phyloP scores from a whole-genome alignment of 2,329 filamentous ascomycete genomes.

The Trichoderma sp. region DNA sequence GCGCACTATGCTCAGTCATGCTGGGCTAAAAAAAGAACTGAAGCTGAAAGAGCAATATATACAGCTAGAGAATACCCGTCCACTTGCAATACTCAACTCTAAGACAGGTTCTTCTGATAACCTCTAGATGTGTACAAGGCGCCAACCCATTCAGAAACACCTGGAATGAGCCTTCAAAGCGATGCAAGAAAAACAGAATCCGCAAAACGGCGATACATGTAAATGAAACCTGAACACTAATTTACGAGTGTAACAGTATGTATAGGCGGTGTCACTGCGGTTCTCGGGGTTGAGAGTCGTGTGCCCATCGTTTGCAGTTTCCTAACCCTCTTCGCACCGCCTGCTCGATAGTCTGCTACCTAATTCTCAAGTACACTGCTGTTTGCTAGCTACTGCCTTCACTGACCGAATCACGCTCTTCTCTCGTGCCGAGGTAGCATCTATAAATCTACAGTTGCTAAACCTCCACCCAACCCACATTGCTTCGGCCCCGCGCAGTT shows the following conservation, averaged over 20 bases:
- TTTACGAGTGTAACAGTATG: too few relatives aligned
- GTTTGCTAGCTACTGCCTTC: not conserved
- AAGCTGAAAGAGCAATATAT: not conserved
- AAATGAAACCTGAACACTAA: too few relatives aligned
- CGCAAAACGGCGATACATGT: too few relatives aligned
- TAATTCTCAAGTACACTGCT: not conserved
- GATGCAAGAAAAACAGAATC: not conserved
- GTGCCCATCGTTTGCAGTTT: too few relatives aligned
- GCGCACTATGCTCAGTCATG: not conserved
- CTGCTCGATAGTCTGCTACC: not conserved
- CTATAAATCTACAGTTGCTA: too few relatives aligned
- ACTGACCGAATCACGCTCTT: not conserved
- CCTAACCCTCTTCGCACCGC: not conserved
- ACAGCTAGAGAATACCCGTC: too few relatives aligned
- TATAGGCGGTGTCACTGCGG: too few relatives aligned
- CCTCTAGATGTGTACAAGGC: not conserved
- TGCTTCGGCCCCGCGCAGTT: too few relatives aligned
- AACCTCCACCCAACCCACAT: too few relatives aligned
- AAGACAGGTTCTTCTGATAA: not conserved
- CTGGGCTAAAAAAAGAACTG: not conserved
- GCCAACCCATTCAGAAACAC: not conserved
- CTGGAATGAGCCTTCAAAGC: not conserved
- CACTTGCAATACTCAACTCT: not conserved
- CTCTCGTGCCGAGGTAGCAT: too few relatives aligned
- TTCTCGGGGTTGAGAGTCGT: too few relatives aligned